Percentiles rank a stretch among this genome's conserved stretches.
Evolutionary conservation across 2,329 filamentous ascomycete genomes (phyloP).

Genomic region (Zalaria sp.): DNA sequence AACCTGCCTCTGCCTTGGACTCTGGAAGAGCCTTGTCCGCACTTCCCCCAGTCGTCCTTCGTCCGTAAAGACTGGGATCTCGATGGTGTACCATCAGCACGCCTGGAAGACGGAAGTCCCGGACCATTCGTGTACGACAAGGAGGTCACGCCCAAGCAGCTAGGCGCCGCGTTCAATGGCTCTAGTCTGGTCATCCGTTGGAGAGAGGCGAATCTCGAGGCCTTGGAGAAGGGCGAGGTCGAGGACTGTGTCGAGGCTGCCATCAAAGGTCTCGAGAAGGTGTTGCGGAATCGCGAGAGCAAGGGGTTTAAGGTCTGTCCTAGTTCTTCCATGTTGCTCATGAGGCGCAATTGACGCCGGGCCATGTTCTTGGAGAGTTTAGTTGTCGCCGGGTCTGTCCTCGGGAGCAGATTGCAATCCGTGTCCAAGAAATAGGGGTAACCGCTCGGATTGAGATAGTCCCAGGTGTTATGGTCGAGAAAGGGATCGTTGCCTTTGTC

Average conservation of each 20-base stretch:
- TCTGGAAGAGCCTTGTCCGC: conserved; percentile 13
- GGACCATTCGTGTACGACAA: conserved; percentile 10
- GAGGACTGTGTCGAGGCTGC: conserved; percentile 18
- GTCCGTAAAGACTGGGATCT: conserved; percentile 30
- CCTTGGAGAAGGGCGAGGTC: conserved; percentile 26
- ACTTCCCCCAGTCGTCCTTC: conserved; percentile 27
- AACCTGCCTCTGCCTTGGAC: conserved; percentile 38
- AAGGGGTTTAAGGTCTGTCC: conserved; percentile 3
- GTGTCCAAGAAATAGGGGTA: too few species aligned
- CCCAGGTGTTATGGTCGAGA: too few species aligned
- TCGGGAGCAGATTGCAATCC: too few species aligned
- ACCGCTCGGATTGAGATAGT: too few species aligned
- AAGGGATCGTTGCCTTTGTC: too few species aligned
- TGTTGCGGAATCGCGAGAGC: conserved; percentile 5
- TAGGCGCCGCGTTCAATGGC: conserved; percentile 22
- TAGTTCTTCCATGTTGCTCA: conserved; percentile 4
- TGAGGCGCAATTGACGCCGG: neutral
- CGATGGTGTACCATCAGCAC: conserved; percentile 11
- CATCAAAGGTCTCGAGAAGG: conserved; percentile 11
- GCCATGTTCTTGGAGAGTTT: too few species aligned
- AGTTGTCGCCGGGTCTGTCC: too few species aligned
- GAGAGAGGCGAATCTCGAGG: conserved; percentile 30
- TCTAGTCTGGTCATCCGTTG: conserved; percentile 29
- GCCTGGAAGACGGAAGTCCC: conserved; percentile 7
- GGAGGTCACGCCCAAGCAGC: conserved; percentile 16